These are phyloP conservation scores for Globisporangium perplexum DNA, from an alignment of 352 stramenopile genomes.

Conservation along the genomic window DNA sequence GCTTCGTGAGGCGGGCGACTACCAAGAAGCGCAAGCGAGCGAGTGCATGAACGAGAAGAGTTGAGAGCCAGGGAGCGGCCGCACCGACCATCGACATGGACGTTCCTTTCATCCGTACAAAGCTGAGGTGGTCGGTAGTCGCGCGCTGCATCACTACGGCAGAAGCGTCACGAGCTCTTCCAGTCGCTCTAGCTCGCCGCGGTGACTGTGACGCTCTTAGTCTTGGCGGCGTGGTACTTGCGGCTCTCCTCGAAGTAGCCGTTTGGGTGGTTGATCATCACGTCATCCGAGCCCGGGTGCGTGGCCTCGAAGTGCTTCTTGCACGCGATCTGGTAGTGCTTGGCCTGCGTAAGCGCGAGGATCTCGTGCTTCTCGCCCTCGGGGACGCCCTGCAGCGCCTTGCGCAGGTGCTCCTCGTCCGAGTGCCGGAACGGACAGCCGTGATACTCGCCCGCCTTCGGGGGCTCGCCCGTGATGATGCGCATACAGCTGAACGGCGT, in stretches of 20 bases:
- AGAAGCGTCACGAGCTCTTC: neutral
- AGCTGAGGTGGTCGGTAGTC: too few relatives aligned
- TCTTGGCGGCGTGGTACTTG: constrained; percentile 89
- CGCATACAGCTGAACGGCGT: constrained; percentile 95
- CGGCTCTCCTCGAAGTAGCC: constrained; percentile 96
- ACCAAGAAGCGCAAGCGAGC: too few relatives aligned
- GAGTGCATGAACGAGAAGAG: neutral
- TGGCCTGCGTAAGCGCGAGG: constrained; percentile 83
- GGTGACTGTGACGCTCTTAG: constrained; percentile 52
- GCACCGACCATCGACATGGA: neutral
- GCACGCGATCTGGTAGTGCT: constrained; percentile 98
- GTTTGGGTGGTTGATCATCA: constrained; percentile 98
- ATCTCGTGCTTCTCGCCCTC: constrained; percentile 92
- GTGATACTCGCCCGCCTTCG: constrained; percentile 93
- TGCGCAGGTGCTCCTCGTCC: constrained; percentile 90
- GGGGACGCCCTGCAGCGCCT: constrained; percentile 72
- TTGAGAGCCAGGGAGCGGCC: neutral
- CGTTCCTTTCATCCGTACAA: neutral
- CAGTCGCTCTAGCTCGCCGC: neutral
- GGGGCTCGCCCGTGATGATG: constrained; percentile 96
- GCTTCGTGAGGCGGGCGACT: neutral
- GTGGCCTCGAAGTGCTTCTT: constrained; percentile 96
- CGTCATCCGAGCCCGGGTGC: constrained; percentile 84
- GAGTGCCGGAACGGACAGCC: constrained; percentile 98
- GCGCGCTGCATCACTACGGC: neutral